Conservation (phyloP, 2,329 filamentous ascomycete species). For the Aspergillus sp. region DNA sequence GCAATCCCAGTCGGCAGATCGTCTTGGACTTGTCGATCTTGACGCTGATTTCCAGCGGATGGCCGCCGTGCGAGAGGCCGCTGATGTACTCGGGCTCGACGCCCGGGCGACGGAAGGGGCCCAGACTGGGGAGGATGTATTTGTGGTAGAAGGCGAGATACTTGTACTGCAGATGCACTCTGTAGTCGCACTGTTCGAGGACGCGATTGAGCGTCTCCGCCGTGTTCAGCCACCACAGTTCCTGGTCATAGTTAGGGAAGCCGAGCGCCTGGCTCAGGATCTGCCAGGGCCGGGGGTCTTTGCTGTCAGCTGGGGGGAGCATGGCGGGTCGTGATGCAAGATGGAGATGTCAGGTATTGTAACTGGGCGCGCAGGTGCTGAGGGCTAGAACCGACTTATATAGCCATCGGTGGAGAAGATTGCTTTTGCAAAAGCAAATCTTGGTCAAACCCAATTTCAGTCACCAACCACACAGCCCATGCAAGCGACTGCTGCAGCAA, state of each 20-base stretch:
- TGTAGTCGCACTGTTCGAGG: background rate
- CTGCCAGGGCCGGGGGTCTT: background rate
- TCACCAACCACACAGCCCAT: no score
- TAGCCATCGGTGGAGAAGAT: no score
- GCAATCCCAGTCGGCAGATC: background rate
- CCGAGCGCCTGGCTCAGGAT: background rate
- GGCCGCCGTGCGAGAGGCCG: background rate
- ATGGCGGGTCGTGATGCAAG: background rate
- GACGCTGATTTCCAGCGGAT: slow-evolving; percentile 1
- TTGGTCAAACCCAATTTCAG: no score
- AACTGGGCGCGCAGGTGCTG: no score
- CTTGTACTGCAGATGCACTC: slow-evolving; percentile 1
- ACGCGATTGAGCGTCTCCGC: background rate
- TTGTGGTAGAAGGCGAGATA: slow-evolving; percentile 2
- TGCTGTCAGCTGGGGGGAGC: background rate
- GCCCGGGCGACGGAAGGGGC: background rate
- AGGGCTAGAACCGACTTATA: no score
- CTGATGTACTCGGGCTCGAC: slow-evolving; percentile 1
- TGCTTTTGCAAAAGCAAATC: no score
- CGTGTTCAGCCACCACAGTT: slow-evolving; percentile 1
- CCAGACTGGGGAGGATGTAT: background rate
- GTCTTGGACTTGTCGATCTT: background rate
- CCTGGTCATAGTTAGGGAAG: background rate
- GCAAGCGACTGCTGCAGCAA: no score
- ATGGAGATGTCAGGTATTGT: no score